Conservation (phyloP, 2,329 filamentous ascomycete species). For the Elsinoe necatrix region DNA sequence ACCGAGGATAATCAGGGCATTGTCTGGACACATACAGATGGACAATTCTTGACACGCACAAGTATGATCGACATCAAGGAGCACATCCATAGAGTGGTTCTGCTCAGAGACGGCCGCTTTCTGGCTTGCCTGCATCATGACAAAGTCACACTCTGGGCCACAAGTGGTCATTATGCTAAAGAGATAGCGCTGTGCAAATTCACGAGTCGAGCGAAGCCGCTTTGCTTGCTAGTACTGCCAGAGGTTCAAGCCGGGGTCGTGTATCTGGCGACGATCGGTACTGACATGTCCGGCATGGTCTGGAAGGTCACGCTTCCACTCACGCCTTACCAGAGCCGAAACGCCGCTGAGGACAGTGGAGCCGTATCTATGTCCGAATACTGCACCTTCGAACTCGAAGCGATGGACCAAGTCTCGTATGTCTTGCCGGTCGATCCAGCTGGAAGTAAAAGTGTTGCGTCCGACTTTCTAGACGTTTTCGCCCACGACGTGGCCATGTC, state of each 20-base stretch:
- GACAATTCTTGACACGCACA: conserved; percentile 51
- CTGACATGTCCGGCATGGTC: conserved; percentile 67
- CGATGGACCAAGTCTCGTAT: conserved; percentile 45
- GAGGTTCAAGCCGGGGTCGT: conserved; percentile 43
- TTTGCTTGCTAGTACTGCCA: conserved; percentile 72
- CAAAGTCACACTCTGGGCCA: conserved; percentile 71
- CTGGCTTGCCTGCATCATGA: conserved; percentile 70
- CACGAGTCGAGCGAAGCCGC: conserved; percentile 56
- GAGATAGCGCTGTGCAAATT: conserved; percentile 54
- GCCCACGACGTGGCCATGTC: conserved; percentile 79
- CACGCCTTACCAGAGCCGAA: not conserved
- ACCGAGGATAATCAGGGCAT: conserved; percentile 71
- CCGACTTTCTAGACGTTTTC: conserved; percentile 77
- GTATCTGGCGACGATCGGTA: conserved; percentile 76
- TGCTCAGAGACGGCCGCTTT: conserved; percentile 68
- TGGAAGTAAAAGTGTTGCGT: conserved; percentile 60
- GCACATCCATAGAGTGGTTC: conserved; percentile 70
- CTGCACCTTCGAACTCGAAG: conserved; percentile 59
- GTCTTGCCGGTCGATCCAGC: conserved; percentile 74
- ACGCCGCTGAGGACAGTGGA: not conserved
- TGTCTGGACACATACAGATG: conserved; percentile 65
- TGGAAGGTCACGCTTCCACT: conserved; percentile 55
- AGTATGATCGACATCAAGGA: conserved; percentile 59
- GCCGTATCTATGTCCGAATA: conserved; percentile 53
- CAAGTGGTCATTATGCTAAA: conserved; percentile 50